These are phyloP conservation scores for Arctium minus DNA, from an alignment of 129 eudicot species.

Conservation along the genomic window DNA sequence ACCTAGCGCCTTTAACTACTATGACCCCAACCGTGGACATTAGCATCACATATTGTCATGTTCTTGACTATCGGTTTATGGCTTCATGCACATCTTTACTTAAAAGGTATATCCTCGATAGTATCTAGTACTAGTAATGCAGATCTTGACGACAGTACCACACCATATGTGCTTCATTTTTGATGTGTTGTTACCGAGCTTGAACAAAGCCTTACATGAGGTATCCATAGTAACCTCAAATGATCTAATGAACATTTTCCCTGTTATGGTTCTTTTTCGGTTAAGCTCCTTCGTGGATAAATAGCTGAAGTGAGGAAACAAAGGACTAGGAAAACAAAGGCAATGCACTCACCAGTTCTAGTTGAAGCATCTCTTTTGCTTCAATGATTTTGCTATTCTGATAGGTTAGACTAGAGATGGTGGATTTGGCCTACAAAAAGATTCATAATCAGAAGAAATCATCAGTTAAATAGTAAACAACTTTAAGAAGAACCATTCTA, in stretches of 20 bases:
- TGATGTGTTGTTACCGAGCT: background rate
- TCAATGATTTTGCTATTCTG: conserved; percentile 44
- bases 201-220: background rate
- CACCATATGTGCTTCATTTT: background rate
- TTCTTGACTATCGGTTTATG: background rate
- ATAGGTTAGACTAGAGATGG: conserved; percentile 46
- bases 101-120: too few species aligned
- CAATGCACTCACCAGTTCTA: conserved; percentile 49
- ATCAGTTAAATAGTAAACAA: background rate
- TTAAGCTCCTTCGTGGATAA: background rate
- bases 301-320: background rate
- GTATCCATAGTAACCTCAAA: background rate
- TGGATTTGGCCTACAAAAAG: conserved; percentile 45
- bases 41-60: background rate
- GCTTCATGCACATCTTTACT: too few species aligned
- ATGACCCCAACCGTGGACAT: too few species aligned
- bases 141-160: too few species aligned
- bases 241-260: background rate
- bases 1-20: too few species aligned
- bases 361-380: conserved; percentile 48
- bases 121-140: too few species aligned
- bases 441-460: background rate
- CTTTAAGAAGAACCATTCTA: background rate
- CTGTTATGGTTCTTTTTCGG: background rate
- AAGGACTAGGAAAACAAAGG: background rate